Evolutionary conservation across 2,329 filamentous ascomycete species (phyloP), one percentile per base, ranked within the genome.

Genomic region (Aspergillus texensis): DNA sequence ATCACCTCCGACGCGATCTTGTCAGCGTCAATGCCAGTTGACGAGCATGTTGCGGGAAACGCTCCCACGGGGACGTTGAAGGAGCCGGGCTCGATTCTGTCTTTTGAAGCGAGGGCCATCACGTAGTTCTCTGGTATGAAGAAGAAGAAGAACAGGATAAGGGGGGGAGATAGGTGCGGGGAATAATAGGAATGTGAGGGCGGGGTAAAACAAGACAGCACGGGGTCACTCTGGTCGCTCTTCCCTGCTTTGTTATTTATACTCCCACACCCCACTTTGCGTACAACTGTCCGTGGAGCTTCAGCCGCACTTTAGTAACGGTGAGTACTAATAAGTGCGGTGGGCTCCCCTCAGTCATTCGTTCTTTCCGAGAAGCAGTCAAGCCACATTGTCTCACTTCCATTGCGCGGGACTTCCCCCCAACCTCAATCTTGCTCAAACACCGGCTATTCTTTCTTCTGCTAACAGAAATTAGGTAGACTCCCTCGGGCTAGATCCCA

Each of bases 21-120:
- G 34, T 71, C 67, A 4, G 80, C 74, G 68, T 84, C 74, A 32
- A 75, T 67, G 2, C 73, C 69, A 3, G 73, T 70, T 9, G 74
- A 69, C 2, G 75, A 70, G 53, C 72, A 69, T 0, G 79, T 78
- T 57, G 67, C 62, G 5, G 83, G 83, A 74, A 82, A 82, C 60
- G 71, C 66, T 26, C 77, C 78, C 1, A 82, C 65, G 1, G 80
- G 75, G 24, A 81, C 79, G 70, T 88, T 88, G 72, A 84, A 72
- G 0, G 86, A 89, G 58, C 86, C 87, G 0, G 84, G 81, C 68
- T 80, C 79, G 48, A 80, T 74, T 24, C 82, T 78, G 52, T 82
- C 74, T 63, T 77, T 77, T 1, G 82, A 83, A 6, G 67, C 68
- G 34, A 72, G 52, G 19, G 45, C 39, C 50, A 64, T 68, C 16